Conservation (phyloP, 805 yeast genomes). For the Pichia membranifaciens region DNA sequence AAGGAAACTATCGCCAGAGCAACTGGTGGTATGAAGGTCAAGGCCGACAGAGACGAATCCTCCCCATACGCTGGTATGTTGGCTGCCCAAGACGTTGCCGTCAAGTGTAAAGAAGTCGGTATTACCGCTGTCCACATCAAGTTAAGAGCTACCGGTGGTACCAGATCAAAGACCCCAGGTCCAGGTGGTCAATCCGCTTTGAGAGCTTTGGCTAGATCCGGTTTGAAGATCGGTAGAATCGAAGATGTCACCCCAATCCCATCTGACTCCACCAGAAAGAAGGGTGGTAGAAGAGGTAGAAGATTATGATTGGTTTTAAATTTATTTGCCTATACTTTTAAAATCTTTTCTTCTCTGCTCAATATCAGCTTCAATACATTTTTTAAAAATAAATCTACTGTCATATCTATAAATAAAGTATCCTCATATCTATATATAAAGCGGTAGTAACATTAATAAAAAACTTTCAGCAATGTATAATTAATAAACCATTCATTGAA, state of each 20-base stretch:
- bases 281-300: conserved; percentile 99
- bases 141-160: conserved; percentile 99
- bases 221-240: conserved; percentile 98
- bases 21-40: conserved; percentile 99
- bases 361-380: neutral
- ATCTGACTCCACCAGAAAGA: conserved; percentile 99
- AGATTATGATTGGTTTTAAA: conserved; percentile 50
- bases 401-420: conserved; percentile 6
- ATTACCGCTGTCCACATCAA: conserved; percentile 99
- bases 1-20: conserved; percentile 99
- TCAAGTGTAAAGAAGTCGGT: conserved; percentile 98
- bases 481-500: too few relatives aligned
- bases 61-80: conserved; percentile 99
- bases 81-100: conserved; percentile 99
- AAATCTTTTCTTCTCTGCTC: conserved; percentile 10
- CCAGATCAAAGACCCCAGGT: conserved; percentile 99
- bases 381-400: neutral
- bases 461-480: conserved; percentile 8
- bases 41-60: conserved; percentile 99
- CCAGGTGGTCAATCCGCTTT: conserved; percentile 99
- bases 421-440: conserved; percentile 3
- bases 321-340: conserved; percentile 2
- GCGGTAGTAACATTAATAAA: conserved; percentile 11
- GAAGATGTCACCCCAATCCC: conserved; percentile 99
- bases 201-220: conserved; percentile 99